These are phyloP conservation scores for Trypanosoma cruzi DNA, from an alignment of 208 protist genomes.

Conservation along the genomic window DNA sequence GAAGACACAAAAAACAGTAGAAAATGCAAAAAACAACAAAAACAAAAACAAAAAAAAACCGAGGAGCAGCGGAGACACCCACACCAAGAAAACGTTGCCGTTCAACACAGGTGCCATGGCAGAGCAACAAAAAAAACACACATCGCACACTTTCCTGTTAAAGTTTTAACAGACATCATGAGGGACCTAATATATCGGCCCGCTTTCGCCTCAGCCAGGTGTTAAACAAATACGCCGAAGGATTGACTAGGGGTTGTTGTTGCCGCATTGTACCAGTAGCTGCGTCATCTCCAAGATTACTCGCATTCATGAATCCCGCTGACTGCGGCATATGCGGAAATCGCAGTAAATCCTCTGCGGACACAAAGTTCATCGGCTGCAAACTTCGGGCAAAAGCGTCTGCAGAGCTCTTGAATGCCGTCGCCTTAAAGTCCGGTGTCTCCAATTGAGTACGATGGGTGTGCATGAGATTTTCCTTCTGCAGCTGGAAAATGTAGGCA, in stretches of 20 bases:
- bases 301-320: slow-evolving; percentile 5
- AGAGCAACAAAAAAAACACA: background rate
- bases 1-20: background rate
- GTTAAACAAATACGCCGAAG: slow-evolving; percentile 45
- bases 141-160: background rate
- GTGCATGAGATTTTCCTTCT: slow-evolving; percentile 27
- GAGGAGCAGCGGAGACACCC: background rate
- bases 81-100: background rate
- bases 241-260: slow-evolving; percentile 26
- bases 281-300: slow-evolving; percentile 3
- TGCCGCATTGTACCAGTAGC: slow-evolving; percentile 13
- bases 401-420: background rate
- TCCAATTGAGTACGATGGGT: slow-evolving; percentile 24
- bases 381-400: background rate
- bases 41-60: slow-evolving; percentile 5
- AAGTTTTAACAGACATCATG: background rate
- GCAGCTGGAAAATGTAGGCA: slow-evolving; percentile 27
- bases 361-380: slow-evolving; percentile 1
- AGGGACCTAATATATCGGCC: slow-evolving; percentile 7
- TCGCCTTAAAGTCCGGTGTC: slow-evolving; percentile 2
- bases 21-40: slow-evolving; percentile 3
- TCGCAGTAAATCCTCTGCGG: slow-evolving; percentile 26
- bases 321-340: slow-evolving; percentile 33
- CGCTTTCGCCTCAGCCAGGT: slow-evolving; percentile 40
- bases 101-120: too few species aligned